Evolutionary conservation across 371 early-diverging fungal species (phyloP).

Genomic region (Cokeromyces recurvatus): DNA sequence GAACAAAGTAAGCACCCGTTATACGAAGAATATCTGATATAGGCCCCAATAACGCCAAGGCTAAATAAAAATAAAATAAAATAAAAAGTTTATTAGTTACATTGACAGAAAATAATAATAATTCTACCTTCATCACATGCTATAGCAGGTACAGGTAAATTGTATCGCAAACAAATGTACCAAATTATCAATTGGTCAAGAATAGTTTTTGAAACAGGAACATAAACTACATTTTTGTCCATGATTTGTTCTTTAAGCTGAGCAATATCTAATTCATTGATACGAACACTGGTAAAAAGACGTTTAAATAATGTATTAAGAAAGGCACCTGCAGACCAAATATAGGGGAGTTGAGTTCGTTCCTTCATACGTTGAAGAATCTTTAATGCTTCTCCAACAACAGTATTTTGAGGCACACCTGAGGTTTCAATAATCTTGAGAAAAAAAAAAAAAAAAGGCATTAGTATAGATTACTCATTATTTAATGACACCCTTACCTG

Average conservation of each 20-base stretch:
- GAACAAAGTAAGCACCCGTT: conserved; percentile 43
- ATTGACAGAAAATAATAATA: background rate
- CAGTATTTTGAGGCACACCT: conserved; percentile 45
- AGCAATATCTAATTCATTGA: conserved; percentile 24
- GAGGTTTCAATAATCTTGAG: conserved; percentile 38
- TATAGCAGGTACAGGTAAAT: conserved; percentile 45
- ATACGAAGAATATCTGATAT: conserved; percentile 47
- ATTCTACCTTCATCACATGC: conserved; percentile 42
- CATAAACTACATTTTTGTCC: conserved; percentile 44
- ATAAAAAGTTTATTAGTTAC: background rate
- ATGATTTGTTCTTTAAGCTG: conserved; percentile 31
- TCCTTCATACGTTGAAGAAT: conserved; percentile 44
- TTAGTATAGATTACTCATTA: no score
- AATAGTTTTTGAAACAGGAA: conserved; percentile 44
- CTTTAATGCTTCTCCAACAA: conserved; percentile 43
- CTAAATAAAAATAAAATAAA: conserved; percentile 12
- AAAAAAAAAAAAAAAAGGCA: no score
- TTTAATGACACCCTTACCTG: conserved; percentile 23
- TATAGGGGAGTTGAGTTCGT: conserved; percentile 42
- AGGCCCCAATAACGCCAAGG: conserved; percentile 39
- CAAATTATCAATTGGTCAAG: conserved; percentile 43
- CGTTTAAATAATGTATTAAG: conserved; percentile 36
- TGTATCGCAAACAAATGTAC: conserved; percentile 43
- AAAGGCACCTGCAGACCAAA: conserved; percentile 49
- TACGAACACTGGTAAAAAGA: conserved; percentile 31